Evolutionary conservation across 23 red algal species (phyloP), one percentile per base, ranked within the genome.

Genomic region (Chondrus crispus): DNA sequence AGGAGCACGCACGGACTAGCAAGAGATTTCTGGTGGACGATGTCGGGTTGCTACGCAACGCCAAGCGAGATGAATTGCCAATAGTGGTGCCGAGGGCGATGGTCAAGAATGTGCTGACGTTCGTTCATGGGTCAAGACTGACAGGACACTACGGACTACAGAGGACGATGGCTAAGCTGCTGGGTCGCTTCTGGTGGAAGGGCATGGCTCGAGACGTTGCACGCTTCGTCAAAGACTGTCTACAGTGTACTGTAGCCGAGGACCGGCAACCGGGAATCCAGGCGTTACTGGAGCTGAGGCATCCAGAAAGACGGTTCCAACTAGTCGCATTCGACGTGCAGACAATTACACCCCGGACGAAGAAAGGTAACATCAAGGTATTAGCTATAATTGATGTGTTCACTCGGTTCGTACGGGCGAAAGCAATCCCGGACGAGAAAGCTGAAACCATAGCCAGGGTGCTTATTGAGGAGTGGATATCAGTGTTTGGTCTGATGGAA

Each of bases 401-500:
- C 1, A 77, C 0, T 32, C 24, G 52, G 32, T 66, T 66, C 35
- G 1, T 1, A n/a, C 26, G 60, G 60, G 60, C 5, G 5, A 19
- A 64, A 18, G 26, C 58, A n/a, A 64, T 64, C 5, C 58, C 58
- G 6, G 5, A 19, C 35, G 58, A 64, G n/a, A 87, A 62, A 24
- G 83, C 83, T 50, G 62, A 48, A 12, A 87, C 48, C 6, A 87
- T 87, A 35, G 70, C 83, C 0, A 42, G 40, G 20, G 62, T 66
- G 42, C 46, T 87, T 9, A 36, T 2, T n/a, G 0, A 68, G 5
- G 24, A 74, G 33, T 87, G 69, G 83, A 74, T 87, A 44, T 74
- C 29, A 0, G 29, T 32, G 30, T 87, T 73, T 2, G 83, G 83
- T 28, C 83, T 62, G 1, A 39, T 50, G 0, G 69, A 75, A 40